These are phyloP conservation scores for Chernovozyma sophiae-reginae DNA, from an alignment of 1,139 yeast genomes.

Conservation along the genomic window DNA sequence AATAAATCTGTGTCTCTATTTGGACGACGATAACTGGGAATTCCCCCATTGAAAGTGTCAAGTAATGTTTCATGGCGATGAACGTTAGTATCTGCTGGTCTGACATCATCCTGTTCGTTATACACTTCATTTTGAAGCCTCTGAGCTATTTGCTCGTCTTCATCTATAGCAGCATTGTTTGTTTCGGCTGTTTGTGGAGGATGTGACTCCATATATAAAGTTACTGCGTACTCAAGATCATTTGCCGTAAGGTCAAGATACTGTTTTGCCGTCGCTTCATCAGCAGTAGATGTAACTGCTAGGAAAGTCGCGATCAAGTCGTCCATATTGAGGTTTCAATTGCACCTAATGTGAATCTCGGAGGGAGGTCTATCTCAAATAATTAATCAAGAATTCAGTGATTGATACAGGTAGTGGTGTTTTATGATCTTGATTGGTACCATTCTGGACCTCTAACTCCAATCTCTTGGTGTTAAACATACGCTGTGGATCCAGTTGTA, in stretches of 20 bases:
- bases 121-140: conserved; percentile 66
- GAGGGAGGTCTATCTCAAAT: too few species aligned
- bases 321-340: too few species aligned
- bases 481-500: too few species aligned
- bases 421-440: too few species aligned
- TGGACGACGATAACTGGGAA: conserved; percentile 6
- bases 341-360: too few species aligned
- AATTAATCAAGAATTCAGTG: too few species aligned
- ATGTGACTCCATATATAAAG: conserved; percentile 67
- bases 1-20: conserved; percentile 34
- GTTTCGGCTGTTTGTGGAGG: conserved; percentile 9
- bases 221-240: conserved; percentile 80
- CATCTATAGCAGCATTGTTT: conserved; percentile 14
- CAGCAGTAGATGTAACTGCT: conserved; percentile 78
- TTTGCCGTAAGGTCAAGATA: conserved; percentile 78
- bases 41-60: conserved; percentile 22
- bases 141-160: conserved; percentile 61
- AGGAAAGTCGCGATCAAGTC: conserved; percentile 69
- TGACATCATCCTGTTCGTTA: conserved; percentile 31
- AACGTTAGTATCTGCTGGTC: conserved; percentile 73
- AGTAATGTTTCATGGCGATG: conserved; percentile 79
- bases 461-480: too few species aligned
- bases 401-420: too few species aligned
- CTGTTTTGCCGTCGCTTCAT: conserved; percentile 65
- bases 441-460: too few species aligned